Percentiles rank a stretch among this genome's conserved stretches.
These are phyloP conservation scores for Rhododendron mucronatum DNA, from an alignment of 148 eudicot genomes.

Conservation along the genomic window DNA sequence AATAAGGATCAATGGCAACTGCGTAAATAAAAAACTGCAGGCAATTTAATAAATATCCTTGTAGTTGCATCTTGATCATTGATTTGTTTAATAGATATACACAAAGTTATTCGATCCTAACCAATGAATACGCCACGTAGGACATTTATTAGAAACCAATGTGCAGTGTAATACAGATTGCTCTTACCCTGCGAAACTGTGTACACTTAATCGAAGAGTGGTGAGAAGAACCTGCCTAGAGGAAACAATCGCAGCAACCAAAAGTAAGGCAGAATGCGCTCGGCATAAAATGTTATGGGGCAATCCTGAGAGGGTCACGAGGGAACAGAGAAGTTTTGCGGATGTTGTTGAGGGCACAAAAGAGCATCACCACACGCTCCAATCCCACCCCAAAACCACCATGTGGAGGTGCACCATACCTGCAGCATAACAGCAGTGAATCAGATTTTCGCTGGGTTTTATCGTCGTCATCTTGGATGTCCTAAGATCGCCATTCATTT, in stretches of 20 bases:
- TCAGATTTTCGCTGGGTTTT: background rate
- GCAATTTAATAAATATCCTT: background rate
- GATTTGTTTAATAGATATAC: background rate
- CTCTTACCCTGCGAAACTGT: background rate
- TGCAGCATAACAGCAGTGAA: constrained; percentile 20
- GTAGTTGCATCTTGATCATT: background rate
- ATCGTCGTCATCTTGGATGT: background rate
- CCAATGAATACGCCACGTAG: background rate
- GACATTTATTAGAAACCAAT: background rate
- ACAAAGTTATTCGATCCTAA: too few species aligned
- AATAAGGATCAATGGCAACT: background rate
- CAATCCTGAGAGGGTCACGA: constrained; percentile 72
- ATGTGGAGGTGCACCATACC: constrained; percentile 96
- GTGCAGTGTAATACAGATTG: background rate
- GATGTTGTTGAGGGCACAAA: constrained; percentile 81
- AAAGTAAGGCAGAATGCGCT: background rate
- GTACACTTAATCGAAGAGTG: background rate
- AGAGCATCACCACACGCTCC: constrained; percentile 93
- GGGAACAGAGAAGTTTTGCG: constrained; percentile 75
- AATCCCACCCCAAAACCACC: constrained; percentile 97
- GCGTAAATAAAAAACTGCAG: background rate
- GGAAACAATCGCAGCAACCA: background rate
- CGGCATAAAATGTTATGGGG: constrained; percentile 35
- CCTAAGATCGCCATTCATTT: background rate
- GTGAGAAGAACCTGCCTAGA: background rate